Conservation (phyloP, 163 green algal genomes). For the Prototheca wickerhamii region DNA sequence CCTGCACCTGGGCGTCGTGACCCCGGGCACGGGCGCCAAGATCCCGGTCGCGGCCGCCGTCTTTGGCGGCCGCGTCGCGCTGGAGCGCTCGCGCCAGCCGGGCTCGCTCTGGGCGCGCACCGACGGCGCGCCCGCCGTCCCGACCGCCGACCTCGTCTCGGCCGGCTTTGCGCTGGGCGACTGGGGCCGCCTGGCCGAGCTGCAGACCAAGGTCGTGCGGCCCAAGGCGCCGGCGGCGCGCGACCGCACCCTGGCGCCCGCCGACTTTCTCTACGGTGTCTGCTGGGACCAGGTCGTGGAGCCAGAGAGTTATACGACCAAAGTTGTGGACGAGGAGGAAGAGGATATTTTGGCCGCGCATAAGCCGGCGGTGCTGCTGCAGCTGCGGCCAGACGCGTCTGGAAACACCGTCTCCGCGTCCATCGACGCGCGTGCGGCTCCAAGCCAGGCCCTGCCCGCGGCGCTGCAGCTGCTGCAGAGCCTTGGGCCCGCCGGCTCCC, state of each 20-base stretch:
- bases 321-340: neutral
- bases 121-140: conserved; percentile 1
- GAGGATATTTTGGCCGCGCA: neutral
- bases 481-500: neutral
- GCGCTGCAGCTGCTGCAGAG: conserved; percentile 2
- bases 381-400: no score
- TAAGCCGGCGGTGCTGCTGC: neutral
- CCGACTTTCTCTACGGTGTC: conserved; percentile 27
- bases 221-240: conserved; percentile 7
- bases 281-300: conserved; percentile 10
- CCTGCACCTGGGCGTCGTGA: conserved; percentile 58
- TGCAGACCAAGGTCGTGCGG: conserved; percentile 21
- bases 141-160: neutral
- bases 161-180: conserved; percentile 1
- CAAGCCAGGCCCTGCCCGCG: neutral
- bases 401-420: neutral
- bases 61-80: conserved; percentile 9
- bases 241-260: conserved; percentile 5
- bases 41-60: conserved; percentile 47
- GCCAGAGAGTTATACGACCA: neutral
- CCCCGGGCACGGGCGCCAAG: conserved; percentile 43
- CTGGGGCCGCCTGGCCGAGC: neutral
- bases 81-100: neutral
- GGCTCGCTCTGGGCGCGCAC: neutral
- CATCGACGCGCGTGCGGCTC: neutral